These are phyloP conservation scores for Triticum aestivum DNA, from an alignment of 176 grass and related monocot species.

Conservation along the genomic window DNA sequence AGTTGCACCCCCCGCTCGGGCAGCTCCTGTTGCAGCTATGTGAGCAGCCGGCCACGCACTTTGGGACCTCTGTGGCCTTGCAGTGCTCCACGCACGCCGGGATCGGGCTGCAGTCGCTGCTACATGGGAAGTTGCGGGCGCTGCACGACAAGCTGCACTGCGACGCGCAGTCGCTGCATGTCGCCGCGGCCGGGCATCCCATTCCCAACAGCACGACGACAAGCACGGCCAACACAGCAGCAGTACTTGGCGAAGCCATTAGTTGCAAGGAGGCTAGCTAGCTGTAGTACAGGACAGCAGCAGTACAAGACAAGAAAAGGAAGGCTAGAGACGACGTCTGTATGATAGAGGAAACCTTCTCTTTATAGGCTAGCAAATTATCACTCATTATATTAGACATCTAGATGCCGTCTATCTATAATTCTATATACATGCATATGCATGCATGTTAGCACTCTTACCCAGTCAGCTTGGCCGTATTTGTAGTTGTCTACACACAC, in stretches of 20 bases:
- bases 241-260: not conserved
- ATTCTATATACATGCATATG: no score
- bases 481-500: no score
- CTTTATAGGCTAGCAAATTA: not conserved
- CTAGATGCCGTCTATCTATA: no score
- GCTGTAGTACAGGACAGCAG: no score
- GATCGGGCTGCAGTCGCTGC: not conserved
- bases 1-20: not conserved
- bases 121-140: not conserved
- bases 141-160: not conserved
- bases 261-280: not conserved
- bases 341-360: not conserved
- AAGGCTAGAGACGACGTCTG: not conserved
- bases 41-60: not conserved
- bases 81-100: not conserved
- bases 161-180: not conserved
- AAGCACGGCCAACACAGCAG: not conserved
- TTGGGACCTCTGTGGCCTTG: not conserved
- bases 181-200: not conserved
- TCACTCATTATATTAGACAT: no score
- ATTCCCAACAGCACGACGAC: not conserved
- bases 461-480: no score
- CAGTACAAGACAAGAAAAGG: not conserved
- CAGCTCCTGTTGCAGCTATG: not conserved
- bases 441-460: no score